Evolutionary conservation across 352 stramenopile genomes (phyloP).

Genomic region (Phytophthora megakarya): DNA sequence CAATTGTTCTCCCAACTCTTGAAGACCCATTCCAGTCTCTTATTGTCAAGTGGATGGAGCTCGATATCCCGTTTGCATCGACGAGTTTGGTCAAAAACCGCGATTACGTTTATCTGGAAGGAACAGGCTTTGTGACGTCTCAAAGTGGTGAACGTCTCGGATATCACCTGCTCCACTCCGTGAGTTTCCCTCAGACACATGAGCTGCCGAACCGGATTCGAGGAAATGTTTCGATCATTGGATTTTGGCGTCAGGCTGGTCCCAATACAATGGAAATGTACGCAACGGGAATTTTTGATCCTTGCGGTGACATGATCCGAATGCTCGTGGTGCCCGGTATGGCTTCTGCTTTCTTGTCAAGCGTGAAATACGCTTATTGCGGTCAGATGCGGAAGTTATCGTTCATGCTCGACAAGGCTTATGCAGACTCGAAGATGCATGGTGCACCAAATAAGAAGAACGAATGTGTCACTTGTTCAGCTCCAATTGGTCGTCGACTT

Average conservation of each 20-base stretch:
- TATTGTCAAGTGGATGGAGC: conserved; percentile 33
- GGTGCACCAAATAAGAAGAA: conserved; percentile 20
- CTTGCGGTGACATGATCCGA: conserved; percentile 24
- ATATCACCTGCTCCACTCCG: conserved; percentile 47
- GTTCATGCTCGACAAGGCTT: conserved; percentile 35
- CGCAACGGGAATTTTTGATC: conserved; percentile 34
- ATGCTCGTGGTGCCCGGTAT: conserved; percentile 29
- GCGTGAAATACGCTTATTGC: conserved; percentile 27
- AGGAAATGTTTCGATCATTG: conserved; percentile 40
- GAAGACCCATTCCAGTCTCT: conserved; percentile 32
- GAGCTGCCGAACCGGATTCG: conserved; percentile 36
- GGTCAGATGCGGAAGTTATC: conserved; percentile 33
- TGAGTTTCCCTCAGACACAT: conserved; percentile 33
- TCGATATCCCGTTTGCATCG: conserved; percentile 23
- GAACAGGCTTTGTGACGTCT: conserved; percentile 26
- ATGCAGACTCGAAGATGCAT: conserved; percentile 5
- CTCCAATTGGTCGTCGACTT: conserved; percentile 10
- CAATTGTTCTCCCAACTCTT: conserved; percentile 25
- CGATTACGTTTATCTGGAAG: conserved; percentile 41
- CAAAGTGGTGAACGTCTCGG: conserved; percentile 38
- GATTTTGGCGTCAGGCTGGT: conserved; percentile 31
- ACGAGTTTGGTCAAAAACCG: conserved; percentile 29
- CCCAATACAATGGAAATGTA: conserved; percentile 38
- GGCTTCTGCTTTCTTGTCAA: conserved; percentile 26
- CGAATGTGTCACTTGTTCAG: conserved; percentile 26